Evolutionary conservation across 129 eudicot genomes (phyloP), one percentile per base, ranked within the genome.

Genomic region (Lonicera japonica): DNA sequence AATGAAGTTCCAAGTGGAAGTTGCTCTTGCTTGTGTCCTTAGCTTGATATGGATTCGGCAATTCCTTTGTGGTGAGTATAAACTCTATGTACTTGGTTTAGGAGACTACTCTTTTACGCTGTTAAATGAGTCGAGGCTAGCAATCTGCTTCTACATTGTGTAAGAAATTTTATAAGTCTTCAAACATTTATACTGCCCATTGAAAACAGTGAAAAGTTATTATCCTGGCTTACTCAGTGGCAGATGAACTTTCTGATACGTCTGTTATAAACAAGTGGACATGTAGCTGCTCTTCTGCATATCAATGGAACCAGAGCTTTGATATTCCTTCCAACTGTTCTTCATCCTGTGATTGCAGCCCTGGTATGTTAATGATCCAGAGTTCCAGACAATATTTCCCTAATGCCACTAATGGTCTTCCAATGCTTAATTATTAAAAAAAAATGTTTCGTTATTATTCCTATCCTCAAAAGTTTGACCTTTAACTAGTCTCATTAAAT

Each of bases 261-360:
- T 60, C 85, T 54, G 87, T 48, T 18, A 23, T 66, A 60, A 79
- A 60, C 61, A 82, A 66, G 63, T 92, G 98, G 98, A 80, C 81
- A 23, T 92, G 98, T 74, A 61, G 74, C 34, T 92, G 98, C 66
- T 71, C 79, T 66, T 48, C 76, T 21, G 72, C 83, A 29, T 60
- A 65, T 56, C 63, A 68, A 64, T 67, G 47, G 70, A 84, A 75
- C 73, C 74, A 60, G 61, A 73, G 53, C 59, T 58, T 54, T 63
- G 16, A 41, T 45, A 51, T 70, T 70, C 59, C 73, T 54, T 48
- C 77, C 54, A 79, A 78, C 75, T 92, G 98, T 72, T 77, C 84
- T 64, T 61, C 86, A 14, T 84, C 98, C 70, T 92, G 98, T 60
- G 76, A 80, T 71, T 92, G 98, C 79, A 72, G 60, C 74, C 76